Percentiles rank a stretch among this genome's conserved stretches.
These are phyloP conservation scores for Daldinia grandis DNA, from an alignment of 495 filamentous ascomycete species.

Conservation along the genomic window DNA sequence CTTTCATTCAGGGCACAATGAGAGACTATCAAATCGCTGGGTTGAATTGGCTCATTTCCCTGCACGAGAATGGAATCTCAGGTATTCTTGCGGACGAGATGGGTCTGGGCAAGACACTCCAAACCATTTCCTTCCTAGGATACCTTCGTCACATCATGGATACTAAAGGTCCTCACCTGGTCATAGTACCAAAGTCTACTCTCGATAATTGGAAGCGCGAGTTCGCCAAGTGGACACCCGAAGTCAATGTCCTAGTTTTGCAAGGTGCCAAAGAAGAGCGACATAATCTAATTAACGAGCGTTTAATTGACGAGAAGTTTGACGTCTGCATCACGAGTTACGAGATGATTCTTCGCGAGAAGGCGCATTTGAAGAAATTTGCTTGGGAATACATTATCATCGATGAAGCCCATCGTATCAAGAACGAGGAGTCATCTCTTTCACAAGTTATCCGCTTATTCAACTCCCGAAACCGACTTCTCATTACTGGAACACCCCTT, in stretches of 20 bases:
- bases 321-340: slow-evolving; percentile 96
- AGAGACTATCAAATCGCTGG: slow-evolving; percentile 96
- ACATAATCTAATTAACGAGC: slow-evolving; percentile 85
- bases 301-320: slow-evolving; percentile 88
- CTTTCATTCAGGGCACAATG: slow-evolving; percentile 88
- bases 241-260: slow-evolving; percentile 91
- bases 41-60: slow-evolving; percentile 96
- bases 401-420: slow-evolving; percentile 98
- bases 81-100: slow-evolving; percentile 98
- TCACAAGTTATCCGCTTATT: slow-evolving; percentile 97
- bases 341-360: slow-evolving; percentile 96
- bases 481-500: slow-evolving; percentile 96
- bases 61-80: slow-evolving; percentile 98
- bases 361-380: slow-evolving; percentile 94
- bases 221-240: slow-evolving; percentile 92
- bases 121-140: slow-evolving; percentile 93
- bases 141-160: slow-evolving; percentile 90
- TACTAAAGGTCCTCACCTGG: slow-evolving; percentile 90
- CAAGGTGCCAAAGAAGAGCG: slow-evolving; percentile 97
- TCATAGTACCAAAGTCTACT: slow-evolving; percentile 96
- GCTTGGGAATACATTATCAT: slow-evolving; percentile 99
- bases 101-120: slow-evolving; percentile 96
- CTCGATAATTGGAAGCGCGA: slow-evolving; percentile 99
- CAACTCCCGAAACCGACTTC: slow-evolving; percentile 91
- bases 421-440: slow-evolving; percentile 97